phyloP scores from a whole-genome alignment of 805 yeast species.

The Jamesozyma lodderae region DNA sequence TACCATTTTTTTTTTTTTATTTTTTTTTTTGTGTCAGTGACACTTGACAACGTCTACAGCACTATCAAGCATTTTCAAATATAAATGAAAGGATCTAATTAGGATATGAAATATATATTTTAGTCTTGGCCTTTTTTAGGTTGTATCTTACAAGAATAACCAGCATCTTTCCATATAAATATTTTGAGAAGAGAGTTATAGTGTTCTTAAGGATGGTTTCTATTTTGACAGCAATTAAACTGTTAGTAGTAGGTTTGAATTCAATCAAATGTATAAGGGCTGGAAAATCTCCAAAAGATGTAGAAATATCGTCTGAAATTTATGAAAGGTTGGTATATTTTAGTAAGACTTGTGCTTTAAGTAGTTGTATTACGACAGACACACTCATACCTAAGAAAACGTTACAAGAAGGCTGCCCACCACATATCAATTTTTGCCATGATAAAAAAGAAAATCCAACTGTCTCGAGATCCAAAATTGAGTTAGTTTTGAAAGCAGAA shows the following conservation, averaged over 20 bases:
- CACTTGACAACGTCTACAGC: no score
- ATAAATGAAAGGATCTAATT: no score
- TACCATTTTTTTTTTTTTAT: not conserved
- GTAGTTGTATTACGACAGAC: conserved; percentile 29
- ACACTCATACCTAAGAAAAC: conserved; percentile 18
- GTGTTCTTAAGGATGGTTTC: not conserved
- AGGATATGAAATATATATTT: no score
- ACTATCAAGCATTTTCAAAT: no score
- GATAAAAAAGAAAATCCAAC: conserved; percentile 21
- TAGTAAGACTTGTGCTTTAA: conserved; percentile 29
- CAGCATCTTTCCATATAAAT: no score
- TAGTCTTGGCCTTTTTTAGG: no score
- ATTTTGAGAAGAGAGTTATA: no score
- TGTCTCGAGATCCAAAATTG: conserved; percentile 28
- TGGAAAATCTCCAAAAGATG: not conserved
- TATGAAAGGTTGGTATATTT: conserved; percentile 27
- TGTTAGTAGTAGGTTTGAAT: not conserved
- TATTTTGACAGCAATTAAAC: not conserved
- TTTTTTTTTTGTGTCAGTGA: not conserved
- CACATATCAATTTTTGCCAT: conserved; percentile 25
- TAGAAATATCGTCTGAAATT: conserved; percentile 8
- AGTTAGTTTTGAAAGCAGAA: conserved; percentile 35
- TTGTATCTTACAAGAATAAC: no score
- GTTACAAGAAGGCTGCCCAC: conserved; percentile 28
- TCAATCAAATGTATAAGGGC: not conserved